A percentile compares a stretch with the other conserved stretches of the same genome.
These are phyloP conservation scores for Colletotrichum sp. DNA, from an alignment of 2,329 filamentous ascomycete species.

Conservation along the genomic window DNA sequence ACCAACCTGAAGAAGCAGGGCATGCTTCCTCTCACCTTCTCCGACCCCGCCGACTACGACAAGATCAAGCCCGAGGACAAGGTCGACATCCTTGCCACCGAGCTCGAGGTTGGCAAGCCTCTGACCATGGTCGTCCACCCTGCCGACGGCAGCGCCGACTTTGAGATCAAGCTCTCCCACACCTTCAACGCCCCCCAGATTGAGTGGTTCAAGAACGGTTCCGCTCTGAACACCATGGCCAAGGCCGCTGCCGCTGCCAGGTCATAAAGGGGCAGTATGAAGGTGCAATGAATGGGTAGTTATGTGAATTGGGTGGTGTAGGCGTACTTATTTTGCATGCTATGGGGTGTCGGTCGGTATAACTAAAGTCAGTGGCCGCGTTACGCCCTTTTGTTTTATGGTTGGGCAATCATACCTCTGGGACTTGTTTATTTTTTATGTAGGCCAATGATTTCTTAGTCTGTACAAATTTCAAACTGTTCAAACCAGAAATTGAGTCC, in stretches of 20 bases:
- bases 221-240: conserved; percentile 98
- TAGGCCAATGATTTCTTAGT: conserved; percentile 25
- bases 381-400: conserved; percentile 14
- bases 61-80: conserved; percentile 93
- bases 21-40: conserved; percentile 98
- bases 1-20: conserved; percentile 99
- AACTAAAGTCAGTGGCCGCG: conserved; percentile 13
- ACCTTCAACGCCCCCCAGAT: conserved; percentile 99
- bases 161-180: conserved; percentile 85
- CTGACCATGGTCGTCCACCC: conserved; percentile 92
- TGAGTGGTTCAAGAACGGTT: conserved; percentile 99
- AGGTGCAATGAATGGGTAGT: conserved; percentile 1
- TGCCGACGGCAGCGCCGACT: conserved; percentile 73
- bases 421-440: conserved; percentile 27
- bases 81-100: conserved; percentile 85
- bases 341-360: conserved; percentile 17
- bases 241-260: conserved; percentile 53
- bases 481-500: not conserved
- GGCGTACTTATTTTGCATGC: conserved; percentile 31
- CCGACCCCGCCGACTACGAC: conserved; percentile 95
- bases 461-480: conserved; percentile 39
- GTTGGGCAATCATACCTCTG: conserved; percentile 19
- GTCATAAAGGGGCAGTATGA: conserved; percentile 31
- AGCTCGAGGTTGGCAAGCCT: conserved; percentile 91
- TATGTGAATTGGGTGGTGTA: conserved; percentile 28